Evolutionary conservation across 257 asterid genomes (phyloP).

Genomic region (Nemophila menziesii): DNA sequence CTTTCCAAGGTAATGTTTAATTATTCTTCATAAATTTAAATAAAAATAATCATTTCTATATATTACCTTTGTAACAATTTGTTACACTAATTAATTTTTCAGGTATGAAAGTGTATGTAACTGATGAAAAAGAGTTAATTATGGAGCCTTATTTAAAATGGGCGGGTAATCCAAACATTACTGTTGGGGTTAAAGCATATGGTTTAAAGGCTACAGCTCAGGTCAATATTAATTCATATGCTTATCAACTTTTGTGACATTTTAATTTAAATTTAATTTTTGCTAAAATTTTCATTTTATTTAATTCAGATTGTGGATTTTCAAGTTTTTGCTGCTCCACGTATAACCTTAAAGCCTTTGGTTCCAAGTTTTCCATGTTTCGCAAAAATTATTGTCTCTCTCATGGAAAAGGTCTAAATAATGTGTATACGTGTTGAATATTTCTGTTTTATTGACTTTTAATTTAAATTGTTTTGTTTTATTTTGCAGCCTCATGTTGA

Average conservation of each 20-base stretch:
- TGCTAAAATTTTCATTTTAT: background rate
- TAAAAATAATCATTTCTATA: too few relatives aligned
- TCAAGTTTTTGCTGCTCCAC: conserved; percentile 90
- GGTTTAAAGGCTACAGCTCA: conserved; percentile 87
- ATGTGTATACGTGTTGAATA: background rate
- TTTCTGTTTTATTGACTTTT: background rate
- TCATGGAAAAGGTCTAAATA: conserved; percentile 67
- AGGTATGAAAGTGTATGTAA: conserved; percentile 56
- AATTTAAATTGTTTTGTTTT: conserved; percentile 5
- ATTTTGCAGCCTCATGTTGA: conserved; percentile 87
- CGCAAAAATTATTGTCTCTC: conserved; percentile 60
- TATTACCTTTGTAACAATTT: too few relatives aligned
- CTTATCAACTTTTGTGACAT: conserved; percentile 6
- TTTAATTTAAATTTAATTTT: background rate
- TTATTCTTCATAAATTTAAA: background rate
- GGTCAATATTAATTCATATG: too few relatives aligned
- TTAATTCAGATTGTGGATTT: conserved; percentile 77
- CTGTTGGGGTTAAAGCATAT: conserved; percentile 62
- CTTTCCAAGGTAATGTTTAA: conserved; percentile 29
- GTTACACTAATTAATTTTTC: conserved; percentile 4
- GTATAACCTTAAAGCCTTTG: conserved; percentile 88
- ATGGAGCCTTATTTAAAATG: conserved; percentile 96
- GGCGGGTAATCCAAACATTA: conserved; percentile 92
- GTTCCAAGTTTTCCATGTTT: conserved; percentile 99
- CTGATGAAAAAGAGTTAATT: conserved; percentile 83